Evolutionary conservation across 2,329 filamentous ascomycete species (phyloP).

Genomic region (Zelopaecilomyces penicillatus): DNA sequence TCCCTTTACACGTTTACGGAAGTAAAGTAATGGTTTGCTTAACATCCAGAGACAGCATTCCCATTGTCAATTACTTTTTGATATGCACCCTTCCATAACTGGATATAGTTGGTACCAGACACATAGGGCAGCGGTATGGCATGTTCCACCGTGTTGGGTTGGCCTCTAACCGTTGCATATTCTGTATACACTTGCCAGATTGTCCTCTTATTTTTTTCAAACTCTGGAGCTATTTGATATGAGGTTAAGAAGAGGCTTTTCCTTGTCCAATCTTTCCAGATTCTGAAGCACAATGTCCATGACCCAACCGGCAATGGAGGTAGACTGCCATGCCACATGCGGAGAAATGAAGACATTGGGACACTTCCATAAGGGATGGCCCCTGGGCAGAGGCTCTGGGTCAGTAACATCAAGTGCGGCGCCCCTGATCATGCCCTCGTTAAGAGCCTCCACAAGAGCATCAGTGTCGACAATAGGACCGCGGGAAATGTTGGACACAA

Average conservation of each 20-base stretch:
- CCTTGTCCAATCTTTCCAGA: slow-evolving; percentile 5
- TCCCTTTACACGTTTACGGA: too few species aligned
- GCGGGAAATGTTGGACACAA: slow-evolving; percentile 58
- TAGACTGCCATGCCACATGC: slow-evolving; percentile 28
- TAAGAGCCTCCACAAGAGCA: slow-evolving; percentile 50
- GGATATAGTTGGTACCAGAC: too few species aligned
- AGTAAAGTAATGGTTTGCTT: too few species aligned
- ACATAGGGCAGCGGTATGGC: too few species aligned
- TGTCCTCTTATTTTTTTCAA: too few species aligned
- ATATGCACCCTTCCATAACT: too few species aligned
- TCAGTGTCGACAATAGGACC: slow-evolving; percentile 34
- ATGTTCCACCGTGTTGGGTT: too few species aligned
- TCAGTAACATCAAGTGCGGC: slow-evolving; percentile 66
- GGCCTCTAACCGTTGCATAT: too few species aligned
- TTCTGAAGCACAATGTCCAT: slow-evolving; percentile 7
- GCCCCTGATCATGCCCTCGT: slow-evolving; percentile 33
- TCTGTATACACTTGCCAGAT: too few species aligned
- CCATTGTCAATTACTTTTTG: too few species aligned
- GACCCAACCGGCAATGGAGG: slow-evolving; percentile 18
- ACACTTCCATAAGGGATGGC: slow-evolving; percentile 56
- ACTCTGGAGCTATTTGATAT: slow-evolving; percentile 6
- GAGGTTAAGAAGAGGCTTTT: slow-evolving; percentile 13
- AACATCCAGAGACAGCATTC: too few species aligned
- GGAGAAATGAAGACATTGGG: slow-evolving; percentile 53
- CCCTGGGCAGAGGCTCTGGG: slow-evolving; percentile 58